Conservation (phyloP, 441 rosid species). For the Aquilaria agallochum region DNA sequence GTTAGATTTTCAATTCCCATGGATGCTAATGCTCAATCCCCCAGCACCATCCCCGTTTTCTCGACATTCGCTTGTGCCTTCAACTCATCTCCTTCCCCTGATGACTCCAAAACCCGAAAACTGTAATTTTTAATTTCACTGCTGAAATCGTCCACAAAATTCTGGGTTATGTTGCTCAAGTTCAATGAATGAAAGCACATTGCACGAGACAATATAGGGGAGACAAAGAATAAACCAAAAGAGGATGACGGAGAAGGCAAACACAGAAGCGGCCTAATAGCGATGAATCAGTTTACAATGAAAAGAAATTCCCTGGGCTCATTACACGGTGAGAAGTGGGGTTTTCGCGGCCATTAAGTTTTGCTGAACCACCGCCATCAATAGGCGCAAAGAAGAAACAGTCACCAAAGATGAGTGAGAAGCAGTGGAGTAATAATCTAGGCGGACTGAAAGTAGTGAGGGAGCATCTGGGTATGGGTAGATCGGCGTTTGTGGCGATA, state of each 20-base stretch:
- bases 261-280: constrained; percentile 27
- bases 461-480: constrained; percentile 80
- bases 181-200: constrained; percentile 48
- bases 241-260: constrained; percentile 19
- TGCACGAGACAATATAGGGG: constrained; percentile 21
- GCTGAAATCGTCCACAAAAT: constrained; percentile 72
- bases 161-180: constrained; percentile 66
- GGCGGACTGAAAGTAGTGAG: constrained; percentile 47
- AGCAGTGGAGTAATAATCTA: constrained; percentile 52
- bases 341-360: constrained; percentile 47
- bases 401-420: constrained; percentile 26
- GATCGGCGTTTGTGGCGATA: constrained; percentile 65
- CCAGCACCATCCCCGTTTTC: too few species aligned
- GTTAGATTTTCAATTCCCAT: too few species aligned
- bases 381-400: constrained; percentile 17
- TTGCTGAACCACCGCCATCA: constrained; percentile 13
- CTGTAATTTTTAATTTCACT: constrained; percentile 58
- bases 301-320: constrained; percentile 58
- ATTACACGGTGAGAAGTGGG: constrained; percentile 67
- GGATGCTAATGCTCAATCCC: too few species aligned
- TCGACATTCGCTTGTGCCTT: too few species aligned
- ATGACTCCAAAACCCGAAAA: too few species aligned
- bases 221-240: constrained; percentile 11
- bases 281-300: constrained; percentile 42
- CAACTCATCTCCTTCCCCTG: too few species aligned